Evolutionary conservation across 148 eudicot genomes (phyloP).

Genomic region (Cornus florida): DNA sequence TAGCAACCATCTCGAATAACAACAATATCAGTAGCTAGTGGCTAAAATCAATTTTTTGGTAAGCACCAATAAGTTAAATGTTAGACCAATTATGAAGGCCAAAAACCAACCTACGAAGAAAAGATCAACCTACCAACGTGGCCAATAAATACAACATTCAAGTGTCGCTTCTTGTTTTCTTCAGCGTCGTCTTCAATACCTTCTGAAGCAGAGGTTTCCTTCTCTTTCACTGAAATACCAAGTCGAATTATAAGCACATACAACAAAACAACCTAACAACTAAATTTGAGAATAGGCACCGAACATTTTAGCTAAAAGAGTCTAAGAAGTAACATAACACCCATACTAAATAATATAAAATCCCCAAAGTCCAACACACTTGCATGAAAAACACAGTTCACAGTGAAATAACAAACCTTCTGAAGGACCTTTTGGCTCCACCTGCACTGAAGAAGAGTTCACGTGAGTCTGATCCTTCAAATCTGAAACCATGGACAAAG

Average conservation of each 20-base stretch:
- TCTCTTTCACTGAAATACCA: conserved; percentile 25
- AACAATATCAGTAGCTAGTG: neutral
- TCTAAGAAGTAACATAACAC: neutral
- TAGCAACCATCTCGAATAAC: neutral
- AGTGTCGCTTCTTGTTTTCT: conserved; percentile 66
- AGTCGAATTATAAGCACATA: conserved; percentile 1
- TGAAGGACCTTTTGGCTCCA: conserved; percentile 19
- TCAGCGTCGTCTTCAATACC: conserved; percentile 41
- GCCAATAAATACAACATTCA: conserved; percentile 96
- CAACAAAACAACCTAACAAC: neutral
- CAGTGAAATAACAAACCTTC: conserved; percentile 18
- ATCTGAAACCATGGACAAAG: conserved; percentile 24
- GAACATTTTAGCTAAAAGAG: no score
- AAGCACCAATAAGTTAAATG: neutral
- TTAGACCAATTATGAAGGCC: neutral
- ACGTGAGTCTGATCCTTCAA: conserved; percentile 16
- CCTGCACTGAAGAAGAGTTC: conserved; percentile 12
- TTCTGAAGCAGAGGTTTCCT: conserved; percentile 41
- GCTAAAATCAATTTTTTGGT: neutral
- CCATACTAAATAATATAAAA: no score
- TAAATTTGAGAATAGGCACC: no score
- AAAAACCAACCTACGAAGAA: neutral
- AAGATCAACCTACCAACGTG: conserved; percentile 80
- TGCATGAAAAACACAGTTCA: neutral
- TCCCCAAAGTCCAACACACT: neutral